Evolutionary conservation across 2,329 filamentous ascomycete species (phyloP), one percentile per base, ranked within the genome.

Genomic region (Verticillium tricorpus): DNA sequence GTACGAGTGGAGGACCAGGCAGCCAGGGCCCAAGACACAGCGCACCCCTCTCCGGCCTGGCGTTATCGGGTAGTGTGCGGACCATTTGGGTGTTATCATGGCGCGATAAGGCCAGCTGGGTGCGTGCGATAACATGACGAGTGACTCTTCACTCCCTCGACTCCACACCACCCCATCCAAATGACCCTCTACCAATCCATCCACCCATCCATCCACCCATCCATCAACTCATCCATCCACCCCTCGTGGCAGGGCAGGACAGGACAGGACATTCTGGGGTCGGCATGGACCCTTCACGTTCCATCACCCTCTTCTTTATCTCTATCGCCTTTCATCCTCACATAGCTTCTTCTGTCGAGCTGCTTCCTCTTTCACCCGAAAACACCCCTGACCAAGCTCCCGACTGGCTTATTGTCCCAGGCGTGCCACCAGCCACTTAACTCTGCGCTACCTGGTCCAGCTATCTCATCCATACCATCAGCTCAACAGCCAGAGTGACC

Each of bases 41-140:
- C n/a, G 22, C 45, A 50, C 45, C 39, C 39, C 45, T 50, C 45
- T 50, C 25, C 12, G 5, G 45, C 9, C 22, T 50, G 45, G 45
- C 19, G 61, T 59, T 64, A 59, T 61, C 58, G 59, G 62, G 56
- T 62, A 59, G 54, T 52, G 62, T 45, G 15, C 52, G n/a, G 17
- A n/a, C 17, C n/a, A 56, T 56, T 60, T 37, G 61, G 60, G 57
- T 62, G 63, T 60, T 60, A 65, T 64, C 63, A 65, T 65, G 62
- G 56, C 63, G 62, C 63, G 63, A 65, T 65, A 65, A 65, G 63
- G 60, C 60, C 8, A 50, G 9, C 45, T 50, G 45, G n/a, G 22
- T 22, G 45, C 45, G 45, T 50, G 45, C 45, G 45, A 50, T 50
- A 50, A 25, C 45, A 50, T n/a, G 39, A 50, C 45, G 45, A 50